phyloP scores from a whole-genome alignment of 2,329 filamentous ascomycete species.

The Diplodia scrobiculata region DNA sequence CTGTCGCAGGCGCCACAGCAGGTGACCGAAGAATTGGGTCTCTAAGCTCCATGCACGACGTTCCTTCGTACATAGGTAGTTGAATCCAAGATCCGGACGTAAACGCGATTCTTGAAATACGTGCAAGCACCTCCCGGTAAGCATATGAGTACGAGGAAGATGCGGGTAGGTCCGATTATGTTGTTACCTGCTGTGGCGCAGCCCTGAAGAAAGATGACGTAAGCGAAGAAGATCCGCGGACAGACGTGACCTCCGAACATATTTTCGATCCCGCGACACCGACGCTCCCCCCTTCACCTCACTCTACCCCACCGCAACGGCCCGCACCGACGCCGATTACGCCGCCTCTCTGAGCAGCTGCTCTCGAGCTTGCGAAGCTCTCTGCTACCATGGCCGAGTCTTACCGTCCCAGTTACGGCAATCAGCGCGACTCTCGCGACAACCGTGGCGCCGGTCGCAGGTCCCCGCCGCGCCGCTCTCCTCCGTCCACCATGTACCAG shows the following conservation, averaged over 20 bases:
- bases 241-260: conserved; percentile 25
- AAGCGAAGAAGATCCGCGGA: conserved; percentile 23
- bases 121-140: too few species aligned
- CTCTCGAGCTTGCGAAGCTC: background rate
- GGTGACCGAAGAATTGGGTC: too few species aligned
- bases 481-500: conserved; percentile 22
- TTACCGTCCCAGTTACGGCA: conserved; percentile 29
- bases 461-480: conserved; percentile 23
- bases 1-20: conserved; percentile 6
- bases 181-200: background rate
- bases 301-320: conserved; percentile 1
- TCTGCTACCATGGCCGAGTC: conserved; percentile 11
- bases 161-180: too few species aligned
- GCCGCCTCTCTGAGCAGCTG: background rate
- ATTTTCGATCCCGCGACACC: conserved; percentile 22
- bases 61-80: too few species aligned
- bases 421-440: conserved; percentile 23
- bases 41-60: too few species aligned
- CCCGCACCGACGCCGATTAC: background rate
- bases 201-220: conserved; percentile 23
- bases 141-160: too few species aligned
- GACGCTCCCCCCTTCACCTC: background rate
- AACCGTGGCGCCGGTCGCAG: conserved; percentile 18
- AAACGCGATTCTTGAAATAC: too few species aligned
- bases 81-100: too few species aligned